These are phyloP conservation scores for Gynostemma pentaphyllum DNA, from an alignment of 306 rosid genomes.

Conservation along the genomic window DNA sequence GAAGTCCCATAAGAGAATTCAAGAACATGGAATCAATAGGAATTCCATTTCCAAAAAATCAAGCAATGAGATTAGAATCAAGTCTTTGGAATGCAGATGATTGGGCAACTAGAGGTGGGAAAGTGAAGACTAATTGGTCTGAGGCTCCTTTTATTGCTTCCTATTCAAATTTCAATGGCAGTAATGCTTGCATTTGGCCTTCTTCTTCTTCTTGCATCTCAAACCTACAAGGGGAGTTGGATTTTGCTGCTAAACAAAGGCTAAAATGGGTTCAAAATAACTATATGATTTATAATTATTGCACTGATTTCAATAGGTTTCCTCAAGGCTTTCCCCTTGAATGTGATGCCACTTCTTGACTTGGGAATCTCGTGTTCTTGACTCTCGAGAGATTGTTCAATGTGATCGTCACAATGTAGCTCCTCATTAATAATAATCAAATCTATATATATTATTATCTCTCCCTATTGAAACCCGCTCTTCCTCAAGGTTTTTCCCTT, in stretches of 20 bases:
- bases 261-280: slow-evolving; percentile 52
- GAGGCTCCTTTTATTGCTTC: slow-evolving; percentile 56
- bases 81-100: slow-evolving; percentile 65
- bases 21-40: slow-evolving; percentile 46
- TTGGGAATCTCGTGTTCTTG: too few species aligned
- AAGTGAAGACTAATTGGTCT: slow-evolving; percentile 56
- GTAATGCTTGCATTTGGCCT: slow-evolving; percentile 40
- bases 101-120: slow-evolving; percentile 81
- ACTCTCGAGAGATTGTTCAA: too few species aligned
- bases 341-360: slow-evolving; percentile 18
- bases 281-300: slow-evolving; percentile 61
- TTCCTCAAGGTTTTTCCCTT: slow-evolving; percentile 49
- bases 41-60: slow-evolving; percentile 36
- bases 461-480: too few species aligned
- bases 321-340: slow-evolving; percentile 55
- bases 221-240: slow-evolving; percentile 24
- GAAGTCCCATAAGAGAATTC: slow-evolving; percentile 60
- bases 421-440: too few species aligned
- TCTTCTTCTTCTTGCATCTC: slow-evolving; percentile 32
- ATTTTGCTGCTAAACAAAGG: slow-evolving; percentile 22
- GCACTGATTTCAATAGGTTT: slow-evolving; percentile 42
- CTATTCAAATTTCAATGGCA: slow-evolving; percentile 31
- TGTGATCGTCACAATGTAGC: too few species aligned
- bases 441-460: too few species aligned
- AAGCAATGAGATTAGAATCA: slow-evolving; percentile 45